Base-by-base conservation (phyloP, 129 eudicot species). In the Pittosporum tobira region DNA sequence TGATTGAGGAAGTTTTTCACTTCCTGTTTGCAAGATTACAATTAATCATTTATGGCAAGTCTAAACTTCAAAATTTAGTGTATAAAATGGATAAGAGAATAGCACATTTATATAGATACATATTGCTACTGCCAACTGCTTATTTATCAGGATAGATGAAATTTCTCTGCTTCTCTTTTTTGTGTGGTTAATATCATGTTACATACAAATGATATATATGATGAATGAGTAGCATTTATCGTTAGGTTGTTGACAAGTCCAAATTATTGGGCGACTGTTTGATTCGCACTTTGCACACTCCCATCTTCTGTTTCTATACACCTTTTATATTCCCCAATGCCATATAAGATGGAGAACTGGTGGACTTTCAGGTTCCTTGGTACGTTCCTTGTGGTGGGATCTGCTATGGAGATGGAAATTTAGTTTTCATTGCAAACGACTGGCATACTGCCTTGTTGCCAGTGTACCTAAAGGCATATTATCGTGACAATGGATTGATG, bases 391-490 rank as follows among this genome's bases (percentile, higher is more conserved):
- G 99, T 75, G 99, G 99, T 42, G 99, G 96, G 34, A 51, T 63
- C 61, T 84, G 99, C 80, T 93, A 87, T 58, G 96, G 99, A 49
- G 99, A 93, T 69, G 99, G 96, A 71, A 93, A 93, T 73, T 77
- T 93, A 66, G 99, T 76, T 48, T 93, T 93, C 71, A 79, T 93
- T 61, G 99, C 99, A 61, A 93, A 93, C 70, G 99, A 93, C 69
- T 93, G 99, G 96, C 99, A 93, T 70, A 93, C 99, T 56, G 99
- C 99, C 27, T 66, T 93, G 43, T 70, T 93, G 60, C 96, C 99
- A 2, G 99, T 93, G 46, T 93, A 93, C 71, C 87, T 93, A 16
- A 93, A 93, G 61, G 96, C 99, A 54, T 87, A 93, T 73, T 93
- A 93, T 68, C 96, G 91, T 44, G 94, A 93, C 72, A 73, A 93